Base-by-base conservation (phyloP, 768 basidiomycete species). In the Floccularia luteovirens region DNA sequence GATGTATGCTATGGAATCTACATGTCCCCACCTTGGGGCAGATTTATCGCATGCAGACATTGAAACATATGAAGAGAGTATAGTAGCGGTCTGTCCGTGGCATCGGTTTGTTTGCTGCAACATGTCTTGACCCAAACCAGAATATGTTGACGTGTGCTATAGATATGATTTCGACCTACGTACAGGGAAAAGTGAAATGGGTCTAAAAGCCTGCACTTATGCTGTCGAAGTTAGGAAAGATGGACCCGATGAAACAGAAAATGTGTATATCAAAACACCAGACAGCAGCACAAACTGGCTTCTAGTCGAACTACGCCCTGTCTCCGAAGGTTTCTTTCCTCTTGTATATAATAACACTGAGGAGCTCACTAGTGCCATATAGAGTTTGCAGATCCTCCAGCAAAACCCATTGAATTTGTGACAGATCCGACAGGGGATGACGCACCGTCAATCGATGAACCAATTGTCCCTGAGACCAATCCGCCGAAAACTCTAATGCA, bases 21-120 rank as follows among this genome's bases (percentile, higher is more conserved):
- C 69, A 7, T 89, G 86, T 55, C 86, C 86, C 3, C 87, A 90
- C 61, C 68, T 88, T 5, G 84, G 85, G 2, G 85, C 84, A 16
- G 84, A 88, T 41, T 67, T 88, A 58, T 82, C 79, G 11, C 82
- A 87, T 62, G 84, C 83, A 1, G 82, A 84, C 28, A 82, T 85
- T n/a, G 82, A 85, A 50, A 77, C 74, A 41, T 78, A 70, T 44
- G 79, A 79, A 36, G 61, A 58, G 10, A 70, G 73, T 14, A 47
- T 75, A 2, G 75, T 85, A 1, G 77, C 77, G 7, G 82, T 84
- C 8, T 86, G 82, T 57, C 83, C 82, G 2, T 86, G 83, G 82
- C 82, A 85, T 55, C 67, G 79, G 80, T 77, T 34, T 31, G 66
- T 45, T 14, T 37, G 17, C 19, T 20, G 10, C 21, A 16, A 24